These are phyloP conservation scores for Trichophyton rubrum DNA, from an alignment of 2,329 filamentous ascomycete species.

Conservation along the genomic window DNA sequence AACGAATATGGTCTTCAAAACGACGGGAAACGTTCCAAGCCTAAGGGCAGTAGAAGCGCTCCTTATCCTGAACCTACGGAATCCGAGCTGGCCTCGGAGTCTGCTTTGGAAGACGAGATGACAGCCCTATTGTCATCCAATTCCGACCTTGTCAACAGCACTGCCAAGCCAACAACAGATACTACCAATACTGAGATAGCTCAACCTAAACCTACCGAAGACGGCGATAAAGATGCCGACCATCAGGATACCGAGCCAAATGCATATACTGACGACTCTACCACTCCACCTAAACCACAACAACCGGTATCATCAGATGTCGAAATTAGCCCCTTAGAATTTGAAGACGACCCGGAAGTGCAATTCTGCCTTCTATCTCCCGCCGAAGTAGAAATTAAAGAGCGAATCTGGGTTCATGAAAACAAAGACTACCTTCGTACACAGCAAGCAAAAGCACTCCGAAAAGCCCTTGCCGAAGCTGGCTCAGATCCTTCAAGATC, in stretches of 20 bases:
- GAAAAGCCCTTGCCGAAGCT: constrained; percentile 51
- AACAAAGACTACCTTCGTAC: constrained; percentile 88
- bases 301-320: constrained; percentile 41
- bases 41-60: constrained; percentile 22
- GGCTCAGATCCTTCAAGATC: constrained; percentile 25
- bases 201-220: background rate
- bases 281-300: constrained; percentile 7
- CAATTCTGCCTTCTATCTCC: constrained; percentile 61
- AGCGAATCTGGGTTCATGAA: constrained; percentile 84
- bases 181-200: background rate
- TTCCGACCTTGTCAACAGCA: constrained; percentile 26
- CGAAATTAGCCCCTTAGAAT: constrained; percentile 67
- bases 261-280: constrained; percentile 5
- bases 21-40: constrained; percentile 13
- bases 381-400: constrained; percentile 68
- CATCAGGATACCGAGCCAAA: constrained; percentile 21
- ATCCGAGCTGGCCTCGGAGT: constrained; percentile 47
- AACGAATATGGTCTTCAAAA: background rate
- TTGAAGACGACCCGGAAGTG: constrained; percentile 81
- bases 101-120: constrained; percentile 55
- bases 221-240: constrained; percentile 4
- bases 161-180: constrained; percentile 9
- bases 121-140: constrained; percentile 47
- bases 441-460: constrained; percentile 71
- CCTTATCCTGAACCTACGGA: constrained; percentile 42